Percentiles rank a stretch among this genome's conserved stretches.
phyloP scores from a whole-genome alignment of 164 flowering plant genomes.

The Vitis rotundifolia region DNA sequence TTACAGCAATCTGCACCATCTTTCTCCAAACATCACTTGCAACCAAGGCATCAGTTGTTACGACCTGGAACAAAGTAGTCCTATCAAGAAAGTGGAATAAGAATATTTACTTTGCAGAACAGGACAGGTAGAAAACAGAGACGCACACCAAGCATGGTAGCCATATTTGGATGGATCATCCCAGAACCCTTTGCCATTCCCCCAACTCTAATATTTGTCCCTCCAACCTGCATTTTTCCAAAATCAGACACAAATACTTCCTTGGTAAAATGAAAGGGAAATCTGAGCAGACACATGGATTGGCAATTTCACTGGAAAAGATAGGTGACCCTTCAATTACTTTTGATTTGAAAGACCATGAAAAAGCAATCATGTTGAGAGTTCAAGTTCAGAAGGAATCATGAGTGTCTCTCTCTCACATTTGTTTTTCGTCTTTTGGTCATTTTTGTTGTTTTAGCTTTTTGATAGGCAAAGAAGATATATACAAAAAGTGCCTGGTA shows the following conservation, averaged over 20 bases:
- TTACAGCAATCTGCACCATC: slow-evolving; percentile 85
- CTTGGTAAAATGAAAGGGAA: no score
- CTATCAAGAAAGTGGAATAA: slow-evolving; percentile 1
- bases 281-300: no score
- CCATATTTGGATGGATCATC: slow-evolving; percentile 99
- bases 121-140: slow-evolving; percentile 3
- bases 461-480: no score
- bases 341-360: no score
- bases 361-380: no score
- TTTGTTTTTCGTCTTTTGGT: no score
- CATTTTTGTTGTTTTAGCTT: no score
- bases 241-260: neutral
- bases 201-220: slow-evolving; percentile 68
- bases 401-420: no score
- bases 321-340: no score
- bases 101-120: neutral
- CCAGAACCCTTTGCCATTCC: slow-evolving; percentile 99
- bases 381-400: no score
- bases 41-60: slow-evolving; percentile 92
- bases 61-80: slow-evolving; percentile 49
- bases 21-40: slow-evolving; percentile 82
- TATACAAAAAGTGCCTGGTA: no score
- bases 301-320: no score
- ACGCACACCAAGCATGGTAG: slow-evolving; percentile 97
- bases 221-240: slow-evolving; percentile 64